Base-by-base conservation (phyloP, 768 basidiomycete species). In the Exidia glandulosa region DNA sequence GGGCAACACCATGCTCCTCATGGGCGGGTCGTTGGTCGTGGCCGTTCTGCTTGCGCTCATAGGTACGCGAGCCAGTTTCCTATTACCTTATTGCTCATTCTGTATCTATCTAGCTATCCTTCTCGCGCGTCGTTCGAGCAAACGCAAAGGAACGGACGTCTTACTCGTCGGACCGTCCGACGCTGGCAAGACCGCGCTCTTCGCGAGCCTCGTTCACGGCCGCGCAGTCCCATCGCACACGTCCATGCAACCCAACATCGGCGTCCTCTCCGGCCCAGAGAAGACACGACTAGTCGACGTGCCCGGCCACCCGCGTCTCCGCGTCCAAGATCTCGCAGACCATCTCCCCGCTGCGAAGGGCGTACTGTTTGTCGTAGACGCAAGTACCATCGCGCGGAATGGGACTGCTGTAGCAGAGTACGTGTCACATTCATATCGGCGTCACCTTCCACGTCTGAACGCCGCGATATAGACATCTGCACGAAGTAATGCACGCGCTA, bases 251-350 rank as follows among this genome's bases (percentile, higher is more conserved):
- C 77, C 79, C 4, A 93, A 90, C 68, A 72, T 77, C 0, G 79
- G 81, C 3, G 63, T 76, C 3, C 68, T 85, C 33, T 61, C 71
- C 4, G 64, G 85, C 19, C 67, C 75, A 74, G 47, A 80, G 78
- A 67, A 71, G 14, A 67, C 87, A 50, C 79, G 76, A 41, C 71
- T 88, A 12, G 74, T 90, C 19, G 90, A 93, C 70, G 72, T 93
- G 45, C 90, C 90, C 7, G 90, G 90, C n/a, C 90, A 93, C 69
- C 87, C 90, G 10, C 81, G 90, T 45, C 79, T 93, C 59, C 74
- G 89, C 32, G 81, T 81, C 65, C 87, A 90, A 66, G 50, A 27
- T 14, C 88, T 90, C 67, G 74, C 72, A 55, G 88, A 90, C 45
- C 72, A 86, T 64, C 69, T 93, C 25, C 61, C 73, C 3, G 77